Percentiles rank a stretch among this genome's conserved stretches.
Conservation (phyloP, 345 rosid species). For the Eucalyptus cladocalyx region DNA sequence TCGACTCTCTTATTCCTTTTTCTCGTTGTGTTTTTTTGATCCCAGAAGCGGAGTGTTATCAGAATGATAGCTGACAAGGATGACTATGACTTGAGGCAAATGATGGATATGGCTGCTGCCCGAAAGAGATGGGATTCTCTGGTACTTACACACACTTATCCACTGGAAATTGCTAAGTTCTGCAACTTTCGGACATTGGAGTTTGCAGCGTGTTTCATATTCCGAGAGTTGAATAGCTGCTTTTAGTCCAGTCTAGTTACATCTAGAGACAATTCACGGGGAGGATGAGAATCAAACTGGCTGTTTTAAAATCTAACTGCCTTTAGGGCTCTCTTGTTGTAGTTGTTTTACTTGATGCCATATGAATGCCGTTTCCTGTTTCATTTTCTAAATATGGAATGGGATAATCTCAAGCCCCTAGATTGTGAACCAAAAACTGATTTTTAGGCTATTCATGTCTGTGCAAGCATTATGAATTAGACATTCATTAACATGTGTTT, state of each 20-base stretch:
- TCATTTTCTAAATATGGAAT: not conserved
- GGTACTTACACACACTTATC: constrained; percentile 18
- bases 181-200: not conserved
- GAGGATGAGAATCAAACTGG: not conserved
- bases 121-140: constrained; percentile 89
- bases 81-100: constrained; percentile 72
- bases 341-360: not conserved
- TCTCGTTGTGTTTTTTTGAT: not conserved
- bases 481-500: not conserved
- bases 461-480: not conserved
- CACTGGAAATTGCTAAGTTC: not conserved
- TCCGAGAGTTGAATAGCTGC: not conserved
- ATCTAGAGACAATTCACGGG: not conserved
- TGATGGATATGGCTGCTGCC: constrained; percentile 87
- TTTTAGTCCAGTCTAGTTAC: not conserved
- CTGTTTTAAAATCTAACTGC: not conserved
- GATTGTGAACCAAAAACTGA: not conserved
- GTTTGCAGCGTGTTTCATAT: not conserved
- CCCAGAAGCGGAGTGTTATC: constrained; percentile 28
- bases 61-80: constrained; percentile 54
- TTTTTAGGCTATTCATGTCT: not conserved
- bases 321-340: not conserved
- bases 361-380: not conserved
- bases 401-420: not conserved
- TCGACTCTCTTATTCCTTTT: not conserved